Base-by-base conservation (phyloP, 495 filamentous ascomycete species). In the Penicillium nucicola region DNA sequence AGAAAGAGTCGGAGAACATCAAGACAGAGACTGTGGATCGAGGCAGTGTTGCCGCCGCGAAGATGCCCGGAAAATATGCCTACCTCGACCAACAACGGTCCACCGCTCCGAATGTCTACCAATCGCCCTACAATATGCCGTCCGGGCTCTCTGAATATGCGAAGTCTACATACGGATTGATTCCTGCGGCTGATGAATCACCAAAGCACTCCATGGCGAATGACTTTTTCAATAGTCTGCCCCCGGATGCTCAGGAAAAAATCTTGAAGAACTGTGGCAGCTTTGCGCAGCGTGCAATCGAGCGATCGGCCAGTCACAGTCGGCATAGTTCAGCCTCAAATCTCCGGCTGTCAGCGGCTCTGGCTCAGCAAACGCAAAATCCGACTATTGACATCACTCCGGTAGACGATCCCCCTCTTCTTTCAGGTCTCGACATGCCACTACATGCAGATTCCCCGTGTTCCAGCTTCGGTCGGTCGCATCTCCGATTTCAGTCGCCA, bases 401-500 rank as follows among this genome's bases (percentile, higher is more conserved):
- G 8, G 73, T 74, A 12, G 73, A 75, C 30, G 69, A 72, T 39
- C 63, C 72, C 36, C 70, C 70, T 4, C 52, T 48, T 23, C 37
- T 75, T 35, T 62, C 69, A 6, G 68, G 62, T 15, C 58, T 75
- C 11, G 73, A 77, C 43, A 61, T 74, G 44, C 73, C 71, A 11
- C 49, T 75, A 30, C 73, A 74, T 51, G 71, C 70, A n/a, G 71
- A 74, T 45, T 77, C 73, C 14, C 73, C 73, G 1, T 66, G 64
- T 38, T 77, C 73, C n/a, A 77, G 61, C 58, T 77, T 77, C 50
- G 74, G 71, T 44, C 71, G 73, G 57, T 71, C 73, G 63, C 73
- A 75, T 55, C 54, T 77, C 45, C 71, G 73, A 31, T 72, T 71
- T 36, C 71, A 70, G 28, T 77, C 71, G 19, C 73, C 73, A 3